Base-by-base conservation (phyloP, 306 rosid species). In the Corylus avellana region DNA sequence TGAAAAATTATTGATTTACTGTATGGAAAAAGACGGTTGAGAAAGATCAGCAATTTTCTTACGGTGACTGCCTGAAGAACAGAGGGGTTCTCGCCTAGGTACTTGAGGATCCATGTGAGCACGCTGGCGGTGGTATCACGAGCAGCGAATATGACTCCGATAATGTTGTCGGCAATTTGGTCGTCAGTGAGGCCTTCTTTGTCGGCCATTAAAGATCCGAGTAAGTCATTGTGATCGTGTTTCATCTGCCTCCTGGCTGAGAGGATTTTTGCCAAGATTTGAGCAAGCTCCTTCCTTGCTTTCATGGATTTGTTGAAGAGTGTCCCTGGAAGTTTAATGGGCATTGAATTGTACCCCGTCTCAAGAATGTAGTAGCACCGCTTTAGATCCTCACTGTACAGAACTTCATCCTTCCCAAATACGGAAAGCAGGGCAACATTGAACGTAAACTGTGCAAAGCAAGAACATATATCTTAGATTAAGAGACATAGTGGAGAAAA, bases 81-180 rank as follows among this genome's bases (percentile, higher is more conserved):
- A 75, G 82, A 67, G 47, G 90, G 89, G 80, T 93, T 95, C 80
- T 95, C 97, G 57, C 92, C 87, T 8, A 95, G 97, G 85, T 85
- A 91, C 88, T 95, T 95, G 63, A 95, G 73, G 70, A 88, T 89
- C 99, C 99, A 95, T 47, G 99, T 95, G 74, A 95, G 90, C 12
- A 92, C 97, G 81, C 97, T 95, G 7, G 99, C 99, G 0, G 99
- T 95, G 42, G 99, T 95, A 76, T 95, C 99, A 48, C 99, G 91
- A 44, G 99, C 99, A 16, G 99, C 99, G 51, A 95, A 95, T 48
- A 95, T 91, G 81, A 95, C 92, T 1, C 99, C 99, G 68, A 95
- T 95, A 46, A 93, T 78, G 84, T 95, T 95, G 82, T 95, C 99
- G 22, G 97, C 96, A 46, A 96, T 91, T 55, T 96, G 97, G 14